Evolutionary conservation across 2,329 filamentous ascomycete species (phyloP), one percentile per base, ranked within the genome.

Genomic region (Fusarium brevicatenulatum): DNA sequence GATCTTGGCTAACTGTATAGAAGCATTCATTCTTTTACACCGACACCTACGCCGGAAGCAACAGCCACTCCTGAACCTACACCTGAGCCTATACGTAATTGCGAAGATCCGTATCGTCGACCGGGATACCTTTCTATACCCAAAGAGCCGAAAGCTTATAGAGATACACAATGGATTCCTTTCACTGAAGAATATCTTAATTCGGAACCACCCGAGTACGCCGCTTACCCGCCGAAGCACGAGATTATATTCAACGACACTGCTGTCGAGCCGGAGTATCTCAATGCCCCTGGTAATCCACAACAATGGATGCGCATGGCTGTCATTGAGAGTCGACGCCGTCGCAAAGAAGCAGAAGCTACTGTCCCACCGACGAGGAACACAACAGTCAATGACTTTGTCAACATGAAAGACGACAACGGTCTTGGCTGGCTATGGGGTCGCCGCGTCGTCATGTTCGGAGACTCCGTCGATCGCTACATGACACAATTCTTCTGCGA

Each of bases 231-330:
- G 32, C 67, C 74, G 0, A 53, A 50, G 9, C 57, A 70, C 7
- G 82, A 89, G 2, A 89, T 93, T 23, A 93, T 94, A 80, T 91
- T 91, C 11, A 94, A 94, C 74, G 92, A 92, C 28, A 92, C 90
- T 0, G 79, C 85, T 4, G 79, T 72, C 13, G 71, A 72, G 6
- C 34, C 61, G 10, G 68, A 70, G 11, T 72, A 62, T 5, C 68
- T 74, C 1, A 56, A 74, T 3, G 39, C 68, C 0, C 23, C 36
- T 16, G 56, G 54, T 0, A 74, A 74, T 18, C 72, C 72, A 4
- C 57, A 70, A 7, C 64, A 66, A 56, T 74, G 72, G 72, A 74
- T 74, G 71, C 68, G 46, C 18, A 67, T 64, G 68, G 68, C 71
- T 21, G 58, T 72, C 9, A n/a, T 49, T 0, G 72, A 74, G 36